Evolutionary conservation across 495 filamentous ascomycete species (phyloP).

Genomic region (Talaromyces wortmannii): DNA sequence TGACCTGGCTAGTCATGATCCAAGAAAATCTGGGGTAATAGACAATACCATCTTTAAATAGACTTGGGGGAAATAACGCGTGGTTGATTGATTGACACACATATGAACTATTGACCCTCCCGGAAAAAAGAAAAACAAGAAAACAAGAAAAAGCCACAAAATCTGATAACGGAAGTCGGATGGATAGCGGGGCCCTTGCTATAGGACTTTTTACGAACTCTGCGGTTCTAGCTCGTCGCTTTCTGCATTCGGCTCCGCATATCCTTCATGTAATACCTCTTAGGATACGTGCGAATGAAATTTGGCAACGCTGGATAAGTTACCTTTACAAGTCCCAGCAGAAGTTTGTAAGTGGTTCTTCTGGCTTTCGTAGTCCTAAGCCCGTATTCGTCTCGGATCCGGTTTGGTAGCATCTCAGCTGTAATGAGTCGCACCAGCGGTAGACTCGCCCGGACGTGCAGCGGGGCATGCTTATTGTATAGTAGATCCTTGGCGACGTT

Average conservation of each 20-base stretch:
- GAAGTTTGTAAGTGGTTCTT: constrained; percentile 9
- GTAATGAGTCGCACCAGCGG: constrained; percentile 22
- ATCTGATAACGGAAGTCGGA: too few species aligned
- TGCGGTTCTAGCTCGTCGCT: too few species aligned
- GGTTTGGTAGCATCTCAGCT: constrained; percentile 21
- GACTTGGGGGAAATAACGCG: too few species aligned
- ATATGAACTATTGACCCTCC: too few species aligned
- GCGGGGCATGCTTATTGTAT: constrained; percentile 13
- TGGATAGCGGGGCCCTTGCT: too few species aligned
- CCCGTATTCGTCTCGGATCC: constrained; percentile 20
- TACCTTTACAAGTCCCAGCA: constrained; percentile 13
- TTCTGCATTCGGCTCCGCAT: constrained; percentile 22
- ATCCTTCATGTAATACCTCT: constrained; percentile 30
- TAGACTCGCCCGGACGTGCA: constrained; percentile 15
- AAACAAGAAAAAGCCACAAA: too few species aligned
- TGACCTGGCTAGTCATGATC: too few species aligned
- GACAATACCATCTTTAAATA: too few species aligned
- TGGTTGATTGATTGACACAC: too few species aligned
- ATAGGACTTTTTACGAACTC: too few species aligned
- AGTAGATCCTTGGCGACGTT: constrained; percentile 26
- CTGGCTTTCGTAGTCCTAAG: constrained; percentile 12
- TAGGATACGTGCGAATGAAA: constrained; percentile 22
- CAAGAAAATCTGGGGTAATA: too few species aligned
- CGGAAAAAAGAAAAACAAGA: too few species aligned
- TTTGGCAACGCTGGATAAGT: constrained; percentile 23